These are phyloP conservation scores for Tuber magnatum DNA, from an alignment of 495 filamentous ascomycete genomes.

Conservation along the genomic window DNA sequence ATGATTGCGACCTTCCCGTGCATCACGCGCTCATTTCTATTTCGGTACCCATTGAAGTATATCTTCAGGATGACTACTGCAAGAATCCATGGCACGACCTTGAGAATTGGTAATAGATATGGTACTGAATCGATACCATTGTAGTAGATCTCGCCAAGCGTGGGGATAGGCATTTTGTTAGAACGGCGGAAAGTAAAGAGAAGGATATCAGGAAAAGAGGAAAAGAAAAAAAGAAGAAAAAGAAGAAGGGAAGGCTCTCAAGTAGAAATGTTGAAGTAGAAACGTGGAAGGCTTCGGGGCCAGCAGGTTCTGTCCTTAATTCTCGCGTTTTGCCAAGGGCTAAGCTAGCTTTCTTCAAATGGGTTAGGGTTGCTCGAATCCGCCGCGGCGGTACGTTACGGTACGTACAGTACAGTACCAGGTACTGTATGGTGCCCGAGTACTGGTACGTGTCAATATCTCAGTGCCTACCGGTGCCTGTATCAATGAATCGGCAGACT, in stretches of 20 bases:
- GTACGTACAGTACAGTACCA: neutral
- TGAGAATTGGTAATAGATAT: conserved; percentile 54
- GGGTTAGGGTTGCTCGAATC: neutral
- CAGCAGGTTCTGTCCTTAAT: neutral
- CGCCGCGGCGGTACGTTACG: neutral
- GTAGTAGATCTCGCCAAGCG: conserved; percentile 54
- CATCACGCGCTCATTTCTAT: conserved; percentile 74
- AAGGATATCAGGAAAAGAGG: conserved; percentile 12
- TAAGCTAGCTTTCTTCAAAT: neutral
- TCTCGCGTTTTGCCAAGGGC: neutral
- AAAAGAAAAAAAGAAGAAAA: conserved; percentile 10
- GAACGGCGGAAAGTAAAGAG: conserved; percentile 11
- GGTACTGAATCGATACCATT: conserved; percentile 65
- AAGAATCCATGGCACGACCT: conserved; percentile 52
- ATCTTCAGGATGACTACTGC: conserved; percentile 63
- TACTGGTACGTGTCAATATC: too few species aligned
- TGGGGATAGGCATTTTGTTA: conserved; percentile 67
- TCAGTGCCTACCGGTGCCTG: too few species aligned
- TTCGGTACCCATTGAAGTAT: conserved; percentile 69
- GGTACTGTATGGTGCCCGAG: too few species aligned
- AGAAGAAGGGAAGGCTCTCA: conserved; percentile 1
- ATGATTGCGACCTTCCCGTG: conserved; percentile 88
- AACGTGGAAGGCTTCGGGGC: conserved; percentile 4
- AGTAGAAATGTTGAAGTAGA: neutral
- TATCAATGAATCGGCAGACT: neutral